Base-by-base conservation (phyloP, 371 early-diverging fungal genomes). In the Mortierella sp. region DNA sequence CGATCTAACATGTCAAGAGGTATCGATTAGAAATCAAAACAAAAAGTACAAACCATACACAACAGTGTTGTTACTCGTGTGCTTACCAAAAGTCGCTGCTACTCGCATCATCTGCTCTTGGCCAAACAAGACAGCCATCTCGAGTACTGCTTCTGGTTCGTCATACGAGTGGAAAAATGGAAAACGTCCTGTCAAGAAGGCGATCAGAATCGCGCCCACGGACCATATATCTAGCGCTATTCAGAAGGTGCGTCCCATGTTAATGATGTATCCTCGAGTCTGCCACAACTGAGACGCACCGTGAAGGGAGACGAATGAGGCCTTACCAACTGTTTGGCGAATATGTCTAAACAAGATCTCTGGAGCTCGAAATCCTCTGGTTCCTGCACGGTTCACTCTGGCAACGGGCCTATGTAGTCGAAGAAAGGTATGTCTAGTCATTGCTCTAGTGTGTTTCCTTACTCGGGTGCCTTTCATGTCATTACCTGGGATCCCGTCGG, bases 281-380 rank as follows among this genome's bases (percentile, higher is more conserved):
- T 17, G 25, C 17, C 7, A 27, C 27, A 12, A 12, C 16, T 25
- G 3, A n/a, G 48, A 2, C 44, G 5, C 5, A 17, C 12, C 12
- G 5, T 7, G 7, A 17, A 44, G n/a, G 5, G 8, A 45, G 17
- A 39, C 49, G 9, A 14, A 24, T 6, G 6, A 1, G 5, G 24
- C 73, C 79, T 52, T 81, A 92, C 92, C 92, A 21, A 87, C 85
- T 4, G 96, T 93, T 71, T 99, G 99, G 50, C 90, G 54, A 0
- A 78, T 67, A n/a, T 91, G 90, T 53, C 94, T 90, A 63, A 99
- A 84, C 17, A 99, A 79, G 0, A 99, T 96, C 74, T 99, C 99
- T 0, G 99, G 99, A 7, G 99, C 96, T 24, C 99, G 85, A 67
- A 98, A 99, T 22, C 99, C 99, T 51, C 98, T 83, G 1, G 99